Base-by-base conservation (phyloP, 2,329 filamentous ascomycete species). In the Trichophyton benhamiae region DNA sequence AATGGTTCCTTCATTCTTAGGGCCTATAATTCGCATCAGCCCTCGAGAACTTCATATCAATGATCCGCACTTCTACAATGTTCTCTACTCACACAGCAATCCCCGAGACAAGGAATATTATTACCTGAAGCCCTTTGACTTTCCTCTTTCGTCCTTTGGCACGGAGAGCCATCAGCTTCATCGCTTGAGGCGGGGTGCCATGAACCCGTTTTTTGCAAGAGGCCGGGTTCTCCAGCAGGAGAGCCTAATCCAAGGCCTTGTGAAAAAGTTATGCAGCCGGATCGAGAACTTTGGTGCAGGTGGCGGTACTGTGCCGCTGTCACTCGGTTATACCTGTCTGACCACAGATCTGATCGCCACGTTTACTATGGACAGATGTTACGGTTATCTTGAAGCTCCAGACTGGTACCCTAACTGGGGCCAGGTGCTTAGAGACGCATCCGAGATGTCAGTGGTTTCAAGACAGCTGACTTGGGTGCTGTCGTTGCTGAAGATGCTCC, bases 261-360 rank as follows among this genome's bases (percentile, higher is more conserved):
- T 68, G 4, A 55, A 63, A 13, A 65, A 62, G 6, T 68, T 68
- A 8, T 67, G 63, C 27, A 13, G 55, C 11, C 58, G 62, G 3
- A 52, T 66, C 48, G 33, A 63, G n/a, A 41, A 64, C 3, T 64
- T 64, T 38, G 25, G 41, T 2, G 49, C 11, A 11, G 8, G 33
- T 0, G 44, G 58, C 4, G 52, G 60, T 44, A 30, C 53, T 1
- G 52, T 64, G 3, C 63, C 65, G 3, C 48, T 66, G 8, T 65
- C 65, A 11, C 62, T 66, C 3, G 65, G 65, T 11, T 66, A 63
- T 36, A 64, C 62, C 9, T 66, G 65, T 53, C 57, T 66, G 6
- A 75, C 75, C 1, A 76, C 76, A 36, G 77, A 79, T 36, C 72
- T 79, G 52, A 76, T 80, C 64, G 77, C 76, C 63, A 71, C 76